Conservation (phyloP, 768 basidiomycete genomes). For the Hypholoma sublateritium region DNA sequence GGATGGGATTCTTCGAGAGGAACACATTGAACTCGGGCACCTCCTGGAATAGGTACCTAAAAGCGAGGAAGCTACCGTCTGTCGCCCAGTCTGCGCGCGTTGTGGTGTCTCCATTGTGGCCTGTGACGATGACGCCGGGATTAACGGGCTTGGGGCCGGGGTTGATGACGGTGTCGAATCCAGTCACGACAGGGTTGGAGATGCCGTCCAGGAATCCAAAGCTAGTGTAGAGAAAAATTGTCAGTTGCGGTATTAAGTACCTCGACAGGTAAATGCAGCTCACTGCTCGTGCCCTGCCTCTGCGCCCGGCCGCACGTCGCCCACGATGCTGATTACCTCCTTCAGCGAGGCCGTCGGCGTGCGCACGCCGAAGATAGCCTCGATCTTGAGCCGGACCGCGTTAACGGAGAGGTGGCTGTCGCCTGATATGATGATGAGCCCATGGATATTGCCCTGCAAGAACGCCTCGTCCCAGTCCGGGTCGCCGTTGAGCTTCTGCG, state of each 20-base stretch:
- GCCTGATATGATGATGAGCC: constrained; percentile 50
- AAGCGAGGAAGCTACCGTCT: constrained; percentile 53
- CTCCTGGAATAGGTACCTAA: constrained; percentile 49
- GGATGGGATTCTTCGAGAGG: constrained; percentile 38
- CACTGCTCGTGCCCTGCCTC: constrained; percentile 48
- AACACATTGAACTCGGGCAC: constrained; percentile 52
- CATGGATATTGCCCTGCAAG: constrained; percentile 41
- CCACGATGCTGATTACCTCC: constrained; percentile 34
- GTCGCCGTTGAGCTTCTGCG: constrained; percentile 14
- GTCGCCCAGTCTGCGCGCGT: constrained; percentile 40
- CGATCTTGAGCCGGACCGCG: constrained; percentile 31
- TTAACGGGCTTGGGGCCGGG: constrained; percentile 40
- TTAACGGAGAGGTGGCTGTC: constrained; percentile 37
- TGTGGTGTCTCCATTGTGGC: constrained; percentile 38
- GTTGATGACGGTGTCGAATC: constrained; percentile 32
- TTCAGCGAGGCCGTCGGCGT: constrained; percentile 30
- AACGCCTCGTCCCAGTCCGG: constrained; percentile 54
- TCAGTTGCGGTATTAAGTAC: neutral
- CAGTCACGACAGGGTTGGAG: constrained; percentile 46
- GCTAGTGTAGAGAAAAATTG: constrained; percentile 16
- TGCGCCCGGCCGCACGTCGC: constrained; percentile 43
- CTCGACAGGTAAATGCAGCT: constrained; percentile 7
- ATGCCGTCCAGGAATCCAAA: constrained; percentile 56
- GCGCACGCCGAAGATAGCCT: constrained; percentile 33
- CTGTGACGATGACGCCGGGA: constrained; percentile 43